Base-by-base conservation (phyloP, 345 rosid genomes). In the Atalantia buxifolia region DNA sequence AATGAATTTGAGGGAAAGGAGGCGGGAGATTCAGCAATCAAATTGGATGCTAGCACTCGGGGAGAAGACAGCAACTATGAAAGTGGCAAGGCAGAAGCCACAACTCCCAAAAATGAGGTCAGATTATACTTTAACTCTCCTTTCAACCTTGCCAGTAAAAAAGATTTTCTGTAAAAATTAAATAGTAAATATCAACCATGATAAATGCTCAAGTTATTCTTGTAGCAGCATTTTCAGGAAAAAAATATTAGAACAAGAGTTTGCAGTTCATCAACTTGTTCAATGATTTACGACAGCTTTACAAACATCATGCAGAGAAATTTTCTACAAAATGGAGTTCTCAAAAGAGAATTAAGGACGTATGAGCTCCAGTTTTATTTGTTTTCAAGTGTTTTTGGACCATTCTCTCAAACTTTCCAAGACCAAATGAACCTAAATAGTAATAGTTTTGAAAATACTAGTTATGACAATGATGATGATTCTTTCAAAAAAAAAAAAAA, bases 21-120 rank as follows among this genome's bases (percentile, higher is more conserved):
- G 45, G 68, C 21, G 1, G 40, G 75, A 65, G 77, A 83, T 24
- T 66, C 55, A 9, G 71, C 55, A 65, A 73, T 60, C 0, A 57
- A 59, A 69, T 22, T 69, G 56, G 30, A 70, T 56, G 56, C 66
- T 16, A 72, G 56, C 76, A 63, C 42, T 64, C 78, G 2, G 21
- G 74, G 68, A n/a, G 71, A 64, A 9, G 76, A 78, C 63, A 76
- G 64, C 59, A 78, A 40, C 70, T 79, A 75, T 48, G 75, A 35
- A 76, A 82, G 19, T 42, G 78, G 75, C 81, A 72, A 13, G 9
- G 65, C 77, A 76, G 85, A 83, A 62, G 81, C 78, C 55, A 36
- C 27, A 74, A 50, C 81, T 28, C 36, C 36, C 18, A 75, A 42
- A 27, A n/a, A 85, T 33, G 69, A 88, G 92, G 97, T 92, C 60